phyloP scores from a whole-genome alignment of 1,284 basidiomycete species.

The Exobasidium rhododendri region DNA sequence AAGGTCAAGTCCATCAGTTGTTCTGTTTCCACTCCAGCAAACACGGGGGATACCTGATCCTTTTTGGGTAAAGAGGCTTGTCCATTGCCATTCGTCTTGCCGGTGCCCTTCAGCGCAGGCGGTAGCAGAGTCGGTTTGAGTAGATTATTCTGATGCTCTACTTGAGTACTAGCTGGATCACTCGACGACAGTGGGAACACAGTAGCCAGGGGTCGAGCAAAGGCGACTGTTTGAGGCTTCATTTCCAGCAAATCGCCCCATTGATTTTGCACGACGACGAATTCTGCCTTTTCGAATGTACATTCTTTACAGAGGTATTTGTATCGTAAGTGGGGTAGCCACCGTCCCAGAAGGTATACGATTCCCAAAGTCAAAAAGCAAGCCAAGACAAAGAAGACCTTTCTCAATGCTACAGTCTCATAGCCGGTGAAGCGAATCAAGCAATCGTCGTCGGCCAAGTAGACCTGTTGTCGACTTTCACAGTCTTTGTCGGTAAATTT shows the following conservation, averaged over 20 bases:
- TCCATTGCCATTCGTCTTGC: constrained; percentile 25
- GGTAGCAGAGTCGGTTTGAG: constrained; percentile 21
- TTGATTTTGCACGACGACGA: constrained; percentile 74
- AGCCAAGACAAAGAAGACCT: constrained; percentile 69
- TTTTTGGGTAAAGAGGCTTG: background rate
- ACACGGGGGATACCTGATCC: constrained; percentile 19
- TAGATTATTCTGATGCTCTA: constrained; percentile 30
- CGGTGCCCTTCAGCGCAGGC: constrained; percentile 30
- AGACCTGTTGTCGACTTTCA: constrained; percentile 69
- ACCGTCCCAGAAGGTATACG: constrained; percentile 79
- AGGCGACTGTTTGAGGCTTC: constrained; percentile 38
- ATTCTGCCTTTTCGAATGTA: constrained; percentile 71
- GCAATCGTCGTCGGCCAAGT: constrained; percentile 86
- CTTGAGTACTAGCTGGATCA: constrained; percentile 49
- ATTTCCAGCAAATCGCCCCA: constrained; percentile 51
- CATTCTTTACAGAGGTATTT: constrained; percentile 79
- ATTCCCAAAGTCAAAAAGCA: constrained; percentile 73
- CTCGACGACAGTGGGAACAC: constrained; percentile 50
- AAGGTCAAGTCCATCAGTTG: constrained; percentile 52
- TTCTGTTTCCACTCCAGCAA: constrained; percentile 45
- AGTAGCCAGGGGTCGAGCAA: constrained; percentile 45
- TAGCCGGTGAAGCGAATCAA: constrained; percentile 88
- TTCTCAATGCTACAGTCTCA: constrained; percentile 66
- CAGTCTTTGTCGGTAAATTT: constrained; percentile 48
- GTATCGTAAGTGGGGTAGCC: constrained; percentile 89